Percentiles rank a stretch among this genome's conserved stretches.
These are phyloP conservation scores for Myochromella boudieri DNA, from an alignment of 768 basidiomycete genomes.

Conservation along the genomic window DNA sequence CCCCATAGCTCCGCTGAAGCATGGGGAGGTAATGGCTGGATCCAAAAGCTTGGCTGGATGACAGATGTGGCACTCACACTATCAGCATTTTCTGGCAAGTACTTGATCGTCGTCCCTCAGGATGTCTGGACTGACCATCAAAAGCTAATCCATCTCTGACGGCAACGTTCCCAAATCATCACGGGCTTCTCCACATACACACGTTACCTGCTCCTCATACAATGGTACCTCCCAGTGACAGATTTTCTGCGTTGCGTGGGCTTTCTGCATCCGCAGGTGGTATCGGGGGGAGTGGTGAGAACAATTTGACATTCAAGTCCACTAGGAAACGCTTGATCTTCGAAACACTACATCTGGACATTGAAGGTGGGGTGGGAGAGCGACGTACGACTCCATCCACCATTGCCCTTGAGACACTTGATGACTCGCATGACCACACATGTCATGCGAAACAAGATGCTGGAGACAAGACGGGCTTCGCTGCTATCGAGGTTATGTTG, in stretches of 20 bases:
- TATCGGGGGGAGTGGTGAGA: slow-evolving; percentile 78
- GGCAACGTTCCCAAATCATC: slow-evolving; percentile 76
- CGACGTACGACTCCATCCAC: slow-evolving; percentile 59
- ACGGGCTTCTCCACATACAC: slow-evolving; percentile 82
- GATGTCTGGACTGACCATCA: not conserved
- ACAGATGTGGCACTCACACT: slow-evolving; percentile 76
- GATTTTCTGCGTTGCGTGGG: slow-evolving; percentile 81
- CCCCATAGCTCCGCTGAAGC: slow-evolving; percentile 58
- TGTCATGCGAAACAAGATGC: slow-evolving; percentile 7
- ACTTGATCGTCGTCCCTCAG: not conserved
- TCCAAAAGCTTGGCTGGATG: slow-evolving; percentile 76
- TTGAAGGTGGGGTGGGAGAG: slow-evolving; percentile 83
- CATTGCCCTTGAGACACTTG: slow-evolving; percentile 14
- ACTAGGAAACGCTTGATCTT: slow-evolving; percentile 85
- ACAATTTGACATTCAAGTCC: slow-evolving; percentile 93
- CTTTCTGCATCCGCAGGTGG: slow-evolving; percentile 54
- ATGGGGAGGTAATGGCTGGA: slow-evolving; percentile 70
- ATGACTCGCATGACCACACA: slow-evolving; percentile 15
- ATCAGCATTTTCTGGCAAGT: slow-evolving; percentile 73
- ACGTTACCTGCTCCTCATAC: slow-evolving; percentile 73
- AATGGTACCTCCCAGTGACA: slow-evolving; percentile 77
- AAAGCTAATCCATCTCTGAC: slow-evolving; percentile 77
- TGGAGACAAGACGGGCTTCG: slow-evolving; percentile 21
- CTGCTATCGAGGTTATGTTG: slow-evolving; percentile 44
- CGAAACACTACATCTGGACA: slow-evolving; percentile 87